Conservation (phyloP, 1,284 basidiomycete species). For the Fomitopsis schrenkii region DNA sequence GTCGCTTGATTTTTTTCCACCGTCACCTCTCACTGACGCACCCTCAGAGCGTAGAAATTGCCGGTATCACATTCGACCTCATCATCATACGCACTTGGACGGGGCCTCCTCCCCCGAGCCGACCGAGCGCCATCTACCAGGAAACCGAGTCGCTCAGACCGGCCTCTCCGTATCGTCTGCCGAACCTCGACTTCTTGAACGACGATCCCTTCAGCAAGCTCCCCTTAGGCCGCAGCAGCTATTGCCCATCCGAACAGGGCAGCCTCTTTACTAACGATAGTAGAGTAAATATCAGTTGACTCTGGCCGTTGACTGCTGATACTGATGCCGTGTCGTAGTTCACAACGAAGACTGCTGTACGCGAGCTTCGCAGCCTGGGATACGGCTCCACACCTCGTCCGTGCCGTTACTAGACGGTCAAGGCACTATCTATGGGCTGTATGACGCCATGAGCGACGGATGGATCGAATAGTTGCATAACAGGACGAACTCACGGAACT, state of each 20-base stretch:
- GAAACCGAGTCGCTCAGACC: neutral
- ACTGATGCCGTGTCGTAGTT: neutral
- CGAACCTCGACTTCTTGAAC: neutral
- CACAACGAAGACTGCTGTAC: neutral
- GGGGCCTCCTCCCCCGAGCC: neutral
- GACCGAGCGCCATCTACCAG: neutral
- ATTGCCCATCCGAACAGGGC: neutral
- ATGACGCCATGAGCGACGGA: too few relatives aligned
- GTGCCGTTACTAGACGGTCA: too few relatives aligned
- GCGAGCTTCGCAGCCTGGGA: too few relatives aligned
- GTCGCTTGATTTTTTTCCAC: neutral
- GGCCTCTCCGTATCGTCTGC: neutral
- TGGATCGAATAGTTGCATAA: too few relatives aligned
- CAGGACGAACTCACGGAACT: too few relatives aligned
- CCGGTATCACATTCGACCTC: conserved; percentile 36
- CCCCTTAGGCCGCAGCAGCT: neutral
- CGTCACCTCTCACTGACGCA: neutral
- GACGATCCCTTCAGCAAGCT: neutral
- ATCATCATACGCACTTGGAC: conserved; percentile 25
- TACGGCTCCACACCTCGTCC: too few relatives aligned
- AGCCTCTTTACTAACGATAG: neutral
- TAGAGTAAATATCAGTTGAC: neutral
- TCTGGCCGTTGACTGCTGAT: neutral
- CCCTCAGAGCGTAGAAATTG: neutral
- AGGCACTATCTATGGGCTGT: too few relatives aligned